Percentiles rank a stretch among this genome's conserved stretches.
Evolutionary conservation across 1,284 basidiomycete species (phyloP).

Genomic region (Cryptococcus hybrid): DNA sequence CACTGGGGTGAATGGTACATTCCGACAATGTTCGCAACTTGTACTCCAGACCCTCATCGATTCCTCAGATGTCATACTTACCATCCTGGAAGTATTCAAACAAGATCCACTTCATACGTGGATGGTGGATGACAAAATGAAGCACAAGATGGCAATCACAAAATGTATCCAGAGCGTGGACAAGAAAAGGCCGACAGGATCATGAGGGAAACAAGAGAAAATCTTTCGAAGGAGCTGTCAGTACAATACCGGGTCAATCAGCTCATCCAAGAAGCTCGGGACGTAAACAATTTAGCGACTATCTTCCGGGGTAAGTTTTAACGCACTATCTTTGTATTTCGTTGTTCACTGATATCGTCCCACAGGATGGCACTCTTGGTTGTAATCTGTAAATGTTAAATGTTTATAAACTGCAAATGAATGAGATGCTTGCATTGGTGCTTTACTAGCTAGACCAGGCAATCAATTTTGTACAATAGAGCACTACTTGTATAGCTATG

Average conservation of each 20-base stretch:
- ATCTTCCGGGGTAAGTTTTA: slow-evolving; percentile 64
- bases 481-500: no score
- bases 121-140: slow-evolving; percentile 64
- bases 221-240: slow-evolving; percentile 79
- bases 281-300: slow-evolving; percentile 68
- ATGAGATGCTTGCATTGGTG: no score
- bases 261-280: slow-evolving; percentile 84
- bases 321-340: no score
- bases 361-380: no score
- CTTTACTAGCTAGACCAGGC: no score
- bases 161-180: slow-evolving; percentile 45
- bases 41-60: slow-evolving; percentile 86
- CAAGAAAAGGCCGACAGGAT: slow-evolving; percentile 89
- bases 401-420: no score
- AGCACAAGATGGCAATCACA: slow-evolving; percentile 29
- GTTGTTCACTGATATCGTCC: no score
- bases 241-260: slow-evolving; percentile 93
- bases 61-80: slow-evolving; percentile 82
- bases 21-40: slow-evolving; percentile 91
- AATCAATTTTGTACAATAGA: no score
- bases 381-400: not conserved
- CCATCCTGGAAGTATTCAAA: slow-evolving; percentile 94
- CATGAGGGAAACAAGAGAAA: slow-evolving; percentile 69
- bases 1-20: slow-evolving; percentile 88
- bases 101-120: slow-evolving; percentile 94